These are phyloP conservation scores for Trypanosoma platydactyli DNA, from an alignment of 208 protist genomes.

Conservation along the genomic window DNA sequence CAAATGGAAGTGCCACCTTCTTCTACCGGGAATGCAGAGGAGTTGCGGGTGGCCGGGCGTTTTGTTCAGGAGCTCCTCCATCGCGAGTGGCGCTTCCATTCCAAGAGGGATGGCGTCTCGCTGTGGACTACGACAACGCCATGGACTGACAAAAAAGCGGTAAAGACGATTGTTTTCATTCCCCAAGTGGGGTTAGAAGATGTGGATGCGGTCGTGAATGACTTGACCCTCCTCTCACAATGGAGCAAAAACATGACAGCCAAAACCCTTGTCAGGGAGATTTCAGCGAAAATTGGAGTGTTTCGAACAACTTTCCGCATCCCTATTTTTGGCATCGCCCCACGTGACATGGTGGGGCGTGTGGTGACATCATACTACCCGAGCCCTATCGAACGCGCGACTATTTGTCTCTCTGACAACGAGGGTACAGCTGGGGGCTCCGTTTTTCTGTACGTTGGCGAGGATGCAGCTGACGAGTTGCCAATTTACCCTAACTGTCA, in stretches of 20 bases:
- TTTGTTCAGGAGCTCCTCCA: constrained; percentile 36
- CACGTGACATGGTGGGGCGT: constrained; percentile 35
- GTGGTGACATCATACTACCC: constrained; percentile 33
- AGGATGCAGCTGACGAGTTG: constrained; percentile 41
- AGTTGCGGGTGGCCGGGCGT: constrained; percentile 17
- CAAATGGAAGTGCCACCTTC: not conserved
- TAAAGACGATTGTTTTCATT: constrained; percentile 29
- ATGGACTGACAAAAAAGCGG: constrained; percentile 31
- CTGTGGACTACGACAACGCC: constrained; percentile 22
- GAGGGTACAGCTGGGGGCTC: not conserved
- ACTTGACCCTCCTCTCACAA: constrained; percentile 21
- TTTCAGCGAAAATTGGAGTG: constrained; percentile 18
- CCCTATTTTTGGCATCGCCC: constrained; percentile 23
- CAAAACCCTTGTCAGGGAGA: constrained; percentile 15
- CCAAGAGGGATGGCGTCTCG: constrained; percentile 16
- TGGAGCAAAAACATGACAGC: constrained; percentile 22
- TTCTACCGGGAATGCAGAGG: not conserved
- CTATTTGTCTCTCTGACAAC: constrained; percentile 20
- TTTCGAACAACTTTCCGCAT: constrained; percentile 29
- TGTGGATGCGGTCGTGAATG: constrained; percentile 34
- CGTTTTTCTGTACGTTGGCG: constrained; percentile 33
- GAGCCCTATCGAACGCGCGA: constrained; percentile 14
- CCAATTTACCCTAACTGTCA: constrained; percentile 28
- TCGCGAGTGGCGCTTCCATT: constrained; percentile 19
- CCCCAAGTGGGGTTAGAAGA: constrained; percentile 28